Conservation (phyloP, 306 rosid genomes). For the Prunus dulcis region DNA sequence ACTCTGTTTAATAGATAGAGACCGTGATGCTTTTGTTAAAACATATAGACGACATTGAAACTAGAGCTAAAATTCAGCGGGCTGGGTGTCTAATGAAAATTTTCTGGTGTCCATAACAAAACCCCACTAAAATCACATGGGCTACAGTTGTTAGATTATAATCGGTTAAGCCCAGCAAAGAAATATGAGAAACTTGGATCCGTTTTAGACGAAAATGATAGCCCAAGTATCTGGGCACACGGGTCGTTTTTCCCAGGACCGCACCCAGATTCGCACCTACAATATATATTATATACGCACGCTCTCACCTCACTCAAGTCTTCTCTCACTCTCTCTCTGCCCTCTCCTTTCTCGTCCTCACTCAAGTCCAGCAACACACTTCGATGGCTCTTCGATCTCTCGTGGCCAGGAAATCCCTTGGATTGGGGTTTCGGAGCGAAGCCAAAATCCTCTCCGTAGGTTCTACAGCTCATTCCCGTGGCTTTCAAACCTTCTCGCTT, state of each 20-base stretch:
- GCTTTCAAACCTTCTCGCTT: slow-evolving; percentile 63
- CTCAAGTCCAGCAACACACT: not conserved
- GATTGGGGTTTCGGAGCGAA: slow-evolving; percentile 11
- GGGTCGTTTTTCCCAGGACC: not conserved
- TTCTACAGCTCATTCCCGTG: slow-evolving; percentile 31
- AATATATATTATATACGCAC: not conserved
- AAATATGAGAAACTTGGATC: no score
- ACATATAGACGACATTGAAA: no score
- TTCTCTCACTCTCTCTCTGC: not conserved
- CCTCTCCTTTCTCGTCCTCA: not conserved
- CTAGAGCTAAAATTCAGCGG: no score
- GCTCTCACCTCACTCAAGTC: not conserved
- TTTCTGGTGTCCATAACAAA: no score
- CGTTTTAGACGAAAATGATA: no score
- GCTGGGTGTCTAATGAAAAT: no score
- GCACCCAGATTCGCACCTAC: not conserved
- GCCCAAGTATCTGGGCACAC: not conserved
- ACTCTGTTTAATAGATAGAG: no score
- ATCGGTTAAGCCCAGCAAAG: no score
- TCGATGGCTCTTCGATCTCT: slow-evolving; percentile 40
- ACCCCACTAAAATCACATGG: no score
- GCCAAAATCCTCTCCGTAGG: slow-evolving; percentile 21
- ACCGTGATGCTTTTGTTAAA: no score
- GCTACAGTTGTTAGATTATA: no score
- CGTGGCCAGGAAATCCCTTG: slow-evolving; percentile 25